Percentiles rank a stretch among this genome's conserved stretches.
Conservation (phyloP, 129 eudicot species). For the Centaurea solstitialis region DNA sequence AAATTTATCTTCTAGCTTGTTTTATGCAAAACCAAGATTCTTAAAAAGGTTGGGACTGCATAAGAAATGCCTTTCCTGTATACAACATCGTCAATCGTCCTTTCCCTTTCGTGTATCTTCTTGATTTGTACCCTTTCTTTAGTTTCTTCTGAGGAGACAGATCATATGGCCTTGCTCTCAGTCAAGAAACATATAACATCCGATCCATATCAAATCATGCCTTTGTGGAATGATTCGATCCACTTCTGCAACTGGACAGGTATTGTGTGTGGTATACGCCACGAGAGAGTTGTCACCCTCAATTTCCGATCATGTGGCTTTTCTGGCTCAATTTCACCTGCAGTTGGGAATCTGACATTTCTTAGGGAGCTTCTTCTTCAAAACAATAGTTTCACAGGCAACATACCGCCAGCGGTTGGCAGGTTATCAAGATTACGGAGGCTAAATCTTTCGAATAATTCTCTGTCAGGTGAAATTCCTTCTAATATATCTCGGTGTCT, state of each 20-base stretch:
- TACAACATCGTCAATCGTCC: not conserved
- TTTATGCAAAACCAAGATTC: constrained; percentile 5
- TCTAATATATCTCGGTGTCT: constrained; percentile 6
- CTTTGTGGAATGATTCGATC: constrained; percentile 14
- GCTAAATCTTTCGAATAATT: not conserved
- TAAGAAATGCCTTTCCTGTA: not conserved
- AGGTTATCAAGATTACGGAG: constrained; percentile 19
- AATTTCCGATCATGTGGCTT: constrained; percentile 20
- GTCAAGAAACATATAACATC: constrained; percentile 6
- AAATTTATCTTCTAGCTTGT: too few species aligned
- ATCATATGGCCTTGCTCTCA: constrained; percentile 9
- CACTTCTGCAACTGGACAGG: not conserved
- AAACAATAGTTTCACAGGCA: constrained; percentile 29
- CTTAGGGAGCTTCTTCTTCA: constrained; percentile 19
- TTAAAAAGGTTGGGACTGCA: not conserved
- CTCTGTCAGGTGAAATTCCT: constrained; percentile 34
- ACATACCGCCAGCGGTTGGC: not conserved
- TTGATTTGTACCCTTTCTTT: not conserved
- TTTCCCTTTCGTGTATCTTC: not conserved
- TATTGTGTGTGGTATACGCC: constrained; percentile 12
- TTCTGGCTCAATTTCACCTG: constrained; percentile 35
- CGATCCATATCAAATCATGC: constrained; percentile 12
- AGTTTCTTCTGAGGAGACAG: constrained; percentile 4
- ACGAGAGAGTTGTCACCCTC: constrained; percentile 21
- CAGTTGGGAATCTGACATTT: constrained; percentile 33